Conservation (phyloP, 2,329 filamentous ascomycete genomes). For the Phyllachora maydis region DNA sequence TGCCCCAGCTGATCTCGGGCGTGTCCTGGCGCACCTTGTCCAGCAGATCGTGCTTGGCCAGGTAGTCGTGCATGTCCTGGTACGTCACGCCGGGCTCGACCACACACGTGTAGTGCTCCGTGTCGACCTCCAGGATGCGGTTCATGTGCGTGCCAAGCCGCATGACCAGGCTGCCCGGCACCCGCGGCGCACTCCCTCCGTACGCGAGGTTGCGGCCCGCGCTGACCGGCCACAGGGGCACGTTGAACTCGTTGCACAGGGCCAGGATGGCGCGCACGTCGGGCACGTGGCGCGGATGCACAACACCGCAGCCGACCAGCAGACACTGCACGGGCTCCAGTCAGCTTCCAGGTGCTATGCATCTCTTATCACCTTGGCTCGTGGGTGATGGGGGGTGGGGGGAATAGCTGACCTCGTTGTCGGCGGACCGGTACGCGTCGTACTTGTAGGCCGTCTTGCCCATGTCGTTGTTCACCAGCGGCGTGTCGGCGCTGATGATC, state of each 20-base stretch:
- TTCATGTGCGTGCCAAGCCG: conserved; percentile 32
- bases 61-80: conserved; percentile 25
- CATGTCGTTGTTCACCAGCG: no score
- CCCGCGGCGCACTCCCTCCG: conserved; percentile 29
- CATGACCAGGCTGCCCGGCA: conserved; percentile 25
- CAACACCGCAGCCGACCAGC: conserved; percentile 18
- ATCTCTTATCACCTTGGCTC: no score
- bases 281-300: conserved; percentile 11
- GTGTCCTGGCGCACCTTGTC: conserved; percentile 20
- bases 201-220: conserved; percentile 28
- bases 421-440: no score
- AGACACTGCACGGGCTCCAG: conserved; percentile 19
- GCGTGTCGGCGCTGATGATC: background rate
- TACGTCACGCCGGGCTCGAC: conserved; percentile 35
- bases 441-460: no score
- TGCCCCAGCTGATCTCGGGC: conserved; percentile 23
- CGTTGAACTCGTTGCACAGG: conserved; percentile 17
- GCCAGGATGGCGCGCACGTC: conserved; percentile 21
- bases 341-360: no score
- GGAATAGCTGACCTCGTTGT: no score
- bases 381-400: no score
- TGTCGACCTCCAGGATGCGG: conserved; percentile 26
- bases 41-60: conserved; percentile 17
- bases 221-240: conserved; percentile 21
- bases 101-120: conserved; percentile 23